Evolutionary conservation across 768 basidiomycete genomes (phyloP), one percentile per base, ranked within the genome.

Genomic region (Lactarius pseudohatsudake): DNA sequence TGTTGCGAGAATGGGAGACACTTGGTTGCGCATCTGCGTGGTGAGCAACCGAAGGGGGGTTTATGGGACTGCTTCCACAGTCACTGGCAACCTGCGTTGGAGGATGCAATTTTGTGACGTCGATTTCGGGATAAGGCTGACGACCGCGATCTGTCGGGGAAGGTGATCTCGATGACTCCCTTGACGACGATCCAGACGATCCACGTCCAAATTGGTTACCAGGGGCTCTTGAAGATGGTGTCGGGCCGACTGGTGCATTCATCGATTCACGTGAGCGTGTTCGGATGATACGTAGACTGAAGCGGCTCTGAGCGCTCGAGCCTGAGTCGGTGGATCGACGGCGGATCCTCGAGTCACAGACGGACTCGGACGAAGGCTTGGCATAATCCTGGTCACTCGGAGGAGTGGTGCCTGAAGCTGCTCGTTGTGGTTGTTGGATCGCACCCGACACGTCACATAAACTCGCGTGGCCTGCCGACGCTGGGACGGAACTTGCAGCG

Each of bases 281-380:
- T 57, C n/a, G 34, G 8, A 65, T 26, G 5, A 18, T 30, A 30
- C 30, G 4, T 30, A 30, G 30, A 18, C 59, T 47, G 41, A 59
- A 30, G 20, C 64, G 22, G n/a, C 64, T 64, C 28, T 36, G 64
- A 58, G 50, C 26, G 28, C 56, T 64, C 34, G 60, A 11, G 28
- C 56, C 58, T 22, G 60, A 11, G 7, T 55, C 59, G 9, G 38
- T 16, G 20, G 59, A 55, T 22, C 54, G 61, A 30, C 32, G 59
- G 50, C 30, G 1, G 20, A 0, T 30, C 30, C 45, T 32, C 26
- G 26, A n/a, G 3, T 54, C 58, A 18, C 26, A n/a, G 2, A 30
- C 6, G 5, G 20, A 9, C 1, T 34, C 10, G 5, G 15, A 9
- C 1, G 34, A 10, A 16, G 53, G 4, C 10, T 64, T 26, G 18